A percentile compares a stretch with the other conserved stretches of the same genome.
Evolutionary conservation across 805 yeast species (phyloP).

Genomic region (Myxozyma mucilagina): DNA sequence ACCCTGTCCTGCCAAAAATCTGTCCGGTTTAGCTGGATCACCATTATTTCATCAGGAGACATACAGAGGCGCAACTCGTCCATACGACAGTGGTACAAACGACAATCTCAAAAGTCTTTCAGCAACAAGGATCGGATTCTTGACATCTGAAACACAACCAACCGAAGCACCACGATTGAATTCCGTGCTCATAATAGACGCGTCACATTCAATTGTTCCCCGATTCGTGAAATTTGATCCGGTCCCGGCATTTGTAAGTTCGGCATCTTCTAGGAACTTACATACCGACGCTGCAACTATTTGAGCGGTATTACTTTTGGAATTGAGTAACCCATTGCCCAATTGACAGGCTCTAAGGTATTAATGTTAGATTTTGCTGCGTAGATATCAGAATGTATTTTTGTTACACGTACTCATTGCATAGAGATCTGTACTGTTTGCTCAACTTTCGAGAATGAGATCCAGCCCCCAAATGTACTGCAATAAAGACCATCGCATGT

Average conservation of each 20-base stretch:
- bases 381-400: background rate
- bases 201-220: conserved; percentile 46
- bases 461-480: conserved; percentile 41
- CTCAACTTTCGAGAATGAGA: conserved; percentile 31
- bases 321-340: conserved; percentile 32
- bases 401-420: conserved; percentile 12
- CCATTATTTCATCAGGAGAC: background rate
- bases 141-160: conserved; percentile 40
- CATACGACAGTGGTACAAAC: conserved; percentile 14
- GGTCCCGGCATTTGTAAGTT: conserved; percentile 44
- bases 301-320: conserved; percentile 11
- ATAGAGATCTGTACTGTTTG: conserved; percentile 22
- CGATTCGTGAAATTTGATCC: conserved; percentile 43
- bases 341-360: conserved; percentile 27
- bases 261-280: conserved; percentile 40
- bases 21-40: conserved; percentile 25
- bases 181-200: conserved; percentile 38
- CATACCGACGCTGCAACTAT: conserved; percentile 36
- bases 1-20: conserved; percentile 41
- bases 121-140: conserved; percentile 39
- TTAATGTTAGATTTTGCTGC: background rate
- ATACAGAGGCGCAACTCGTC: conserved; percentile 31
- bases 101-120: conserved; percentile 30
- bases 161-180: conserved; percentile 34
- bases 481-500: conserved; percentile 31